These are phyloP conservation scores for Asterophora lycoperdoides DNA, from an alignment of 768 basidiomycete genomes.

Conservation along the genomic window DNA sequence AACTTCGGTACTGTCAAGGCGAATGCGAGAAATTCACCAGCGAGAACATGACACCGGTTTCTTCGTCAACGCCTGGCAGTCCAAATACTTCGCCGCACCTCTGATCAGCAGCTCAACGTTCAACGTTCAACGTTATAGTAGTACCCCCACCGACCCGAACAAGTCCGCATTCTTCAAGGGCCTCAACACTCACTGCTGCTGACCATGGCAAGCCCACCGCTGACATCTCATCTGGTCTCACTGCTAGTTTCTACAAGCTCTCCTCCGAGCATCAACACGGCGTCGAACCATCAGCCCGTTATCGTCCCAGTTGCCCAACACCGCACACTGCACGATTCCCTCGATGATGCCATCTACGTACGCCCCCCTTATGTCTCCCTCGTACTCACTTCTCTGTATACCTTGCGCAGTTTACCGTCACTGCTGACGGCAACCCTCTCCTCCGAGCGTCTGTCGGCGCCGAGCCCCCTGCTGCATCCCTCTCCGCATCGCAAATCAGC, in stretches of 20 bases:
- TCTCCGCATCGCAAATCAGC: slow-evolving; percentile 5
- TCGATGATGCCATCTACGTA: slow-evolving; percentile 47
- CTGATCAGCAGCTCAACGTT: slow-evolving; percentile 31
- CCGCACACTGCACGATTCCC: slow-evolving; percentile 43
- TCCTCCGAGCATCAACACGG: slow-evolving; percentile 50
- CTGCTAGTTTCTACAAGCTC: slow-evolving; percentile 54
- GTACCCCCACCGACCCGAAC: slow-evolving; percentile 42
- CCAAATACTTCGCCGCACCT: slow-evolving; percentile 43
- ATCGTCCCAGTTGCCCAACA: slow-evolving; percentile 47
- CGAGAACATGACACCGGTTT: no score
- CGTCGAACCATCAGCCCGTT: slow-evolving; percentile 47
- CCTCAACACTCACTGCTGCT: slow-evolving; percentile 43
- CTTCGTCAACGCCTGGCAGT: slow-evolving; percentile 42
- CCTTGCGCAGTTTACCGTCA: slow-evolving; percentile 29
- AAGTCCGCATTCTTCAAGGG: slow-evolving; percentile 67
- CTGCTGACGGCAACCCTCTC: slow-evolving; percentile 25
- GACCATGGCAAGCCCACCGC: slow-evolving; percentile 46
- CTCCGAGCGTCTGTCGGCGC: slow-evolving; percentile 18
- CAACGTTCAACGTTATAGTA: no score
- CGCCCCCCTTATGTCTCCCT: slow-evolving; percentile 15
- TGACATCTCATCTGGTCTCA: slow-evolving; percentile 45
- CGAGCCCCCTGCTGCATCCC: slow-evolving; percentile 7
- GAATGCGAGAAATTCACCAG: no score
- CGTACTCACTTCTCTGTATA: not conserved
- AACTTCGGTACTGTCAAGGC: slow-evolving; percentile 40